Base-by-base conservation (phyloP, 2,329 filamentous ascomycete genomes). In the Scortechinia acanthostroma region DNA sequence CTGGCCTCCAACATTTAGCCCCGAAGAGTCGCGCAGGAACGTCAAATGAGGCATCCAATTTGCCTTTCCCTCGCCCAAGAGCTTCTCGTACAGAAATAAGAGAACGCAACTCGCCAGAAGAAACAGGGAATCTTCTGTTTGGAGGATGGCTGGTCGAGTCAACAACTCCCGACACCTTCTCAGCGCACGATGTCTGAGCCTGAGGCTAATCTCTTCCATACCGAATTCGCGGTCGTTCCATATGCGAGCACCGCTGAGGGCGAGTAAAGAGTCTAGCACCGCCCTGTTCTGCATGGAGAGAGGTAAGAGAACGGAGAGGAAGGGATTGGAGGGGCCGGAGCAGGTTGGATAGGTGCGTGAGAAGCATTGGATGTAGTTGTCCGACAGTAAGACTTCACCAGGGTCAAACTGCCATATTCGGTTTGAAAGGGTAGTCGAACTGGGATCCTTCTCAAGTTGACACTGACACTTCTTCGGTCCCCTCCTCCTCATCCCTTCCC, bases 21-120 rank as follows among this genome's bases (percentile, higher is more conserved):
- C n/a, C n/a, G n/a, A n/a, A n/a, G n/a, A n/a, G n/a, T 30, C 10
- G n/a, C 10, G n/a, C 25, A 30, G n/a, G 25, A 30, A 30, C n/a
- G n/a, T n/a, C 25, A 30, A 30, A 30, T 30, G 25, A 30, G 25
- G 25, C 25, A 30, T 30, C 25, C 25, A 30, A 30, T 30, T 30
- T 30, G 25, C 25, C 25, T 10, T 30, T 10, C 25, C 25, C 10
- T 30, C 10, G 25, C 25, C 25, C 10, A n/a, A 10, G 10, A 30
- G 25, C n/a, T 30, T 30, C n/a, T 30, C 25, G n/a, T 30, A 30
- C 25, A 30, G 25, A 10, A 30, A n/a, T 10, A 30, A n/a, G 25
- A 10, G 10, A n/a, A 30, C 25, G n/a, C 25, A 30, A n/a, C 25
- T 10, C n/a, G 25, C 10, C n/a, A 30, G n/a, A n/a, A 30, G 10